These are phyloP conservation scores for Leccinum ponderosum DNA, from an alignment of 1,284 basidiomycete species.

Conservation along the genomic window DNA sequence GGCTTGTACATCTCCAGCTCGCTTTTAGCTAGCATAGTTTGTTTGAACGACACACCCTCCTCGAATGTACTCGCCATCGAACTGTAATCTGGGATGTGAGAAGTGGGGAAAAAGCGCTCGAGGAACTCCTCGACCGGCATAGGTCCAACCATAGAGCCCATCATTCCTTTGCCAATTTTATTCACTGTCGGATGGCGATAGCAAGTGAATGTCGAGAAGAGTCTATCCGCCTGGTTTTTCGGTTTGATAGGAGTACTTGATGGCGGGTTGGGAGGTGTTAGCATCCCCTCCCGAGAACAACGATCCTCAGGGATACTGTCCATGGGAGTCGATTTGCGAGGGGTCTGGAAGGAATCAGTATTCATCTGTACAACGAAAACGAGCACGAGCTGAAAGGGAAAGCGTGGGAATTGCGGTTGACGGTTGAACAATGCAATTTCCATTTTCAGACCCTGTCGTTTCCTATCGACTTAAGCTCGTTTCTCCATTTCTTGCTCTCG, in stretches of 20 bases:
- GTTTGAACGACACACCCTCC: neutral
- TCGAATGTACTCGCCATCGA: too few species aligned
- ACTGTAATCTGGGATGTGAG: neutral
- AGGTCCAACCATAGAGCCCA: neutral
- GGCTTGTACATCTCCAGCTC: neutral
- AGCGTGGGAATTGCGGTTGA: too few species aligned
- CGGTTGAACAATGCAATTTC: too few species aligned
- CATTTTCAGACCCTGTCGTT: too few species aligned
- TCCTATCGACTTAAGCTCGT: too few species aligned
- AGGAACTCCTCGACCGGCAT: neutral
- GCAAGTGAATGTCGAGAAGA: neutral
- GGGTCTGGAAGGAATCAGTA: too few species aligned
- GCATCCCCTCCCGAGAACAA: too few species aligned
- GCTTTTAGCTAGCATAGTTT: neutral
- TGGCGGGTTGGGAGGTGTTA: neutral
- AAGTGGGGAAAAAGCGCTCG: neutral
- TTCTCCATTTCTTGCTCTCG: too few species aligned
- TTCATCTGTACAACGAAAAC: too few species aligned
- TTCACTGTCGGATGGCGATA: neutral
- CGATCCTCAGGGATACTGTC: too few species aligned
- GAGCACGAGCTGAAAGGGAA: too few species aligned
- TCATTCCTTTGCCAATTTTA: neutral
- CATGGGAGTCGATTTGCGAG: too few species aligned
- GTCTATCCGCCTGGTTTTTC: neutral
- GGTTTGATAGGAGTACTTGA: neutral